Evolutionary conservation across 768 basidiomycete species (phyloP), one percentile per base, ranked within the genome.

Genomic region (Auriculariales sp.): DNA sequence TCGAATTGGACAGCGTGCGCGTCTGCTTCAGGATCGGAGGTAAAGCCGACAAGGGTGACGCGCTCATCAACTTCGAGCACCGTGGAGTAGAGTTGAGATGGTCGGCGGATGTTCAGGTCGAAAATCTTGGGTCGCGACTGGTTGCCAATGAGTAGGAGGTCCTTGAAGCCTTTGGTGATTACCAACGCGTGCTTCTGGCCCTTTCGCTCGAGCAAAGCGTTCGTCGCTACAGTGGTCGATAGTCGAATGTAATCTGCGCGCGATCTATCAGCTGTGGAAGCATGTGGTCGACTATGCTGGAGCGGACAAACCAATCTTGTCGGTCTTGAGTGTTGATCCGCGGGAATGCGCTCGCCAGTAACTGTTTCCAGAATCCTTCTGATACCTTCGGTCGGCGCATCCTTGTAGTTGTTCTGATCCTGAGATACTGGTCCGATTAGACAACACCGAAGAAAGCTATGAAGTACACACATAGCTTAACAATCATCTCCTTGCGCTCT

Each of bases 41-140:
- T 89, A 59, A 86, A 97, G 15, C 92, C 93, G 0, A 93, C 85
- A 11, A 97, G 71, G 0, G 93, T 97, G 6, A 95, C 94, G 9
- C 94, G 81, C 66, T 98, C 94, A 56, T 94, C 90, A 0, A 82
- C 72, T 59, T 81, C 85, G 9, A 89, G 58, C 3, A 90, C 86
- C 3, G 69, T 67, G 0, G 79, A 76, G 62, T 93, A 98, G 4
- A 98, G 68, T 3, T 87, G 83, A 0, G 73, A 57, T 0, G 83
- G 73, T 9, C 88, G 77, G 24, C 80, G 77, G 61, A 97, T 93
- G 57, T 93, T 86, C 24, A 98, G 72, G 63, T 95, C 93, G 58
- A 98, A 98, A 56, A 97, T 95, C 58, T 78, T 79, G 1, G 94
- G 94, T 19, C 94, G 83, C 15, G 90, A 83, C 62, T 97, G 94